phyloP scores from a whole-genome alignment of 371 early-diverging fungal species.

The Lichtheimia corymbifera region DNA sequence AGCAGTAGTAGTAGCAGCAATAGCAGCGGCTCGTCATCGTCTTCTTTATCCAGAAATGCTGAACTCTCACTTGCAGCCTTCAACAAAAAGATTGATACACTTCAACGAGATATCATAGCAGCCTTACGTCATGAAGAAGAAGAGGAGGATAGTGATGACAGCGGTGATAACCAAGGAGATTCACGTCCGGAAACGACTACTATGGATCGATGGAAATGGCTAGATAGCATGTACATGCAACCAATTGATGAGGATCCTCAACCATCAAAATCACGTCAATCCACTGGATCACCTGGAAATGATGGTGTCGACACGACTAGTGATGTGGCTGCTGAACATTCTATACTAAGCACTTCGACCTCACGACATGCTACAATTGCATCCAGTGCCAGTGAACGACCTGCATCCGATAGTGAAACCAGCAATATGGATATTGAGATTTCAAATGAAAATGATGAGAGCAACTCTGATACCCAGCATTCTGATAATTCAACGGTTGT shows the following conservation, averaged over 20 bases:
- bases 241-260: no score
- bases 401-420: neutral
- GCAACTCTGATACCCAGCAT: constrained; percentile 4
- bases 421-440: constrained; percentile 1
- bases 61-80: no score
- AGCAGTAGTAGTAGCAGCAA: neutral
- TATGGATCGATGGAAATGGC: constrained; percentile 18
- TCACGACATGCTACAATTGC: neutral
- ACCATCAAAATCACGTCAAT: no score
- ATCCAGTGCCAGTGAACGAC: neutral
- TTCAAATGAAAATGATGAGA: neutral
- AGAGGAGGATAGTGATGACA: neutral
- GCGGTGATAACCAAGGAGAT: neutral
- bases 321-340: neutral
- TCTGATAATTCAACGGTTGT: neutral
- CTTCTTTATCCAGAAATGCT: no score
- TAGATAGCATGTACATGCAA: constrained; percentile 17
- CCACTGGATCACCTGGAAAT: no score
- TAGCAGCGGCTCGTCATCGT: neutral
- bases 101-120: constrained; percentile 1
- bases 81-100: neutral
- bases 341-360: no score
- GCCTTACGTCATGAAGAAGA: neutral
- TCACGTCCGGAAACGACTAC: neutral
- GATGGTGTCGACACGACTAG: no score